Evolutionary conservation across 1,139 yeast genomes (phyloP).

Genomic region (Pichia sp.): DNA sequence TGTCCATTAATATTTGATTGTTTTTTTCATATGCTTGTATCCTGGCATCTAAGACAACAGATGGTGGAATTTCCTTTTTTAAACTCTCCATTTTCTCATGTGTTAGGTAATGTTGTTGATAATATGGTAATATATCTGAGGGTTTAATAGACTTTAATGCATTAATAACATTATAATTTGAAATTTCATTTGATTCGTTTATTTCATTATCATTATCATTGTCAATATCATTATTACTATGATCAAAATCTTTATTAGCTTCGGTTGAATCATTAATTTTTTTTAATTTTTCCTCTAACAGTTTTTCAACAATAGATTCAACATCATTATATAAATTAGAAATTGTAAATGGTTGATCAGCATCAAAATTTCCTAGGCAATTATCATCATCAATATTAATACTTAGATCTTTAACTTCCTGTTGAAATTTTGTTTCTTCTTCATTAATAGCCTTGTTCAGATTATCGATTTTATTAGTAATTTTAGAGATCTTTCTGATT

Average conservation of each 20-base stretch:
- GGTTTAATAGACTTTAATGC: slow-evolving; percentile 20
- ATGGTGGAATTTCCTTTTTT: slow-evolving; percentile 46
- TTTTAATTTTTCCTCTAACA: slow-evolving; percentile 12
- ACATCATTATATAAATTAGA: slow-evolving; percentile 49
- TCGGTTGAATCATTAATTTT: neutral
- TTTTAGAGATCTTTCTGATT: slow-evolving; percentile 37
- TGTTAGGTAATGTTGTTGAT: slow-evolving; percentile 24
- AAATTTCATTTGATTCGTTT: neutral
- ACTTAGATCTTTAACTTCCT: slow-evolving; percentile 35
- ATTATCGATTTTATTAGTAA: slow-evolving; percentile 47
- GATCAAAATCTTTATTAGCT: neutral
- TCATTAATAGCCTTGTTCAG: slow-evolving; percentile 52
- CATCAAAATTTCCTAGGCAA: slow-evolving; percentile 57
- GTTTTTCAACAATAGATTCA: slow-evolving; percentile 28
- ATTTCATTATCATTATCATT: neutral
- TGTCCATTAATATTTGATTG: slow-evolving; percentile 48
- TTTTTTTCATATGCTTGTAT: slow-evolving; percentile 70
- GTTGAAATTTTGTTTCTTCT: slow-evolving; percentile 47
- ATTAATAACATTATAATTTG: slow-evolving; percentile 1
- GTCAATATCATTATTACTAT: slow-evolving; percentile 20
- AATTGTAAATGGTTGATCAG: slow-evolving; percentile 80
- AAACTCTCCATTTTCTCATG: slow-evolving; percentile 2
- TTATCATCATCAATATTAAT: slow-evolving; percentile 23
- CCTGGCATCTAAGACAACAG: slow-evolving; percentile 63
- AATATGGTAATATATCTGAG: slow-evolving; percentile 22